phyloP scores from a whole-genome alignment of 257 asterid genomes.

The Scutellaria galericulata region DNA sequence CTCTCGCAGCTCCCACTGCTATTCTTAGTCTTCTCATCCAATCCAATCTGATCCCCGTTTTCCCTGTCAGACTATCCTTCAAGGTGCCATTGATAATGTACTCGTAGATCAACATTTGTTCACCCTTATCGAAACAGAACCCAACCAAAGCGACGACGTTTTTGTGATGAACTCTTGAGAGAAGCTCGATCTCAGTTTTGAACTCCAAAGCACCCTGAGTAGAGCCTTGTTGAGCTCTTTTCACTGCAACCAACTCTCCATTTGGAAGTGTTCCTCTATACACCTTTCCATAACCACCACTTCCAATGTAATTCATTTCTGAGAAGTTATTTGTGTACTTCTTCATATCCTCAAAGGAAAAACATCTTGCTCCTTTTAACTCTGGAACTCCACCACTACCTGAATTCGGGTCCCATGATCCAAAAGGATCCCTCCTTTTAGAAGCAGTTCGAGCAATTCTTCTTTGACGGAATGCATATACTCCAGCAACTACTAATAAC shows the following conservation, averaged over 20 bases:
- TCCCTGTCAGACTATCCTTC: slow-evolving; percentile 86
- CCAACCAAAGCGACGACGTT: slow-evolving; percentile 76
- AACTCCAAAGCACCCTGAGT: slow-evolving; percentile 78
- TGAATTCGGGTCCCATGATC: slow-evolving; percentile 67
- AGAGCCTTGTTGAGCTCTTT: slow-evolving; percentile 83
- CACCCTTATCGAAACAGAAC: slow-evolving; percentile 82
- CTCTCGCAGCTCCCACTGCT: slow-evolving; percentile 85
- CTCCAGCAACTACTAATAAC: slow-evolving; percentile 62
- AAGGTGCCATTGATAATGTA: slow-evolving; percentile 76
- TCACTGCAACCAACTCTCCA: slow-evolving; percentile 74
- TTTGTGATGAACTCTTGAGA: slow-evolving; percentile 96
- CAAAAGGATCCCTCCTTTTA: slow-evolving; percentile 78
- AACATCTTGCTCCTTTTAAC: slow-evolving; percentile 69
- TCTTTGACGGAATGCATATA: slow-evolving; percentile 78
- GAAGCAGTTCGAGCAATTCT: slow-evolving; percentile 69
- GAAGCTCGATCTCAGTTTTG: slow-evolving; percentile 96
- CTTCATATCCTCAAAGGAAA: slow-evolving; percentile 79
- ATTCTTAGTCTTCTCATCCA: slow-evolving; percentile 84
- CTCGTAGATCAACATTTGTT: slow-evolving; percentile 85
- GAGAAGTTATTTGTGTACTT: slow-evolving; percentile 79
- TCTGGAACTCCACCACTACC: slow-evolving; percentile 84
- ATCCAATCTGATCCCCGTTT: slow-evolving; percentile 76
- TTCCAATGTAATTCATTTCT: slow-evolving; percentile 61
- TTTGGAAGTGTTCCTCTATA: slow-evolving; percentile 73
- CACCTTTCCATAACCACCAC: slow-evolving; percentile 97